Evolutionary conservation across 2,329 filamentous ascomycete genomes (phyloP), one percentile per base, ranked within the genome.

Genomic region (Periconia sp.): DNA sequence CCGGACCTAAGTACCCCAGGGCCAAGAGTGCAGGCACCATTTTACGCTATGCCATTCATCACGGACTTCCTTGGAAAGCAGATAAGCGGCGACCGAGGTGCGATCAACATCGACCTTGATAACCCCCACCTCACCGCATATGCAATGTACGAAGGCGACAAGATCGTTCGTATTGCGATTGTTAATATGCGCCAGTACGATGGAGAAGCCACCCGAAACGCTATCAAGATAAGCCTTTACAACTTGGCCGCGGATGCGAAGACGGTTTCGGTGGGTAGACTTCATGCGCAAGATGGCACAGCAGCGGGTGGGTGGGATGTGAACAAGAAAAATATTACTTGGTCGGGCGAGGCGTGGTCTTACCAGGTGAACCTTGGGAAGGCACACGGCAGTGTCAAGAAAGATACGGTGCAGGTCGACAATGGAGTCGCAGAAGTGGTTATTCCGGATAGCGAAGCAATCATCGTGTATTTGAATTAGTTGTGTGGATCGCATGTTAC

Each of bases 391-490:
- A 17, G 15, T 6, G 15, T 28, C 8, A 16, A 13, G 15, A 18
- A 17, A 16, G 24, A 35, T 7, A 23, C 23, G 13, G 23, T 42
- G 9, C 11, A 11, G 24, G 23, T 41, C 5, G 15, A 5, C 22
- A 17, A 41, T 33, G 30, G 30, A n/a, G 29, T 28, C 6, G 38
- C 26, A 22, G 26, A 42, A 8, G 15, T 42, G 12, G 32, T 21
- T 9, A 13, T 42, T 13, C 31, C 32, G 23, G 39, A 42, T 30
- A 42, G 39, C 19, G 32, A 42, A 32, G 31, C 39, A 4, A 18
- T 42, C n/a, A 36, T 42, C 21, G 31, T 36, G 15, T 42, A 36
- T 36, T 17, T 42, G 16, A 34, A 34, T 28, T 40, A 40, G 36
- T n/a, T n/a, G n/a, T n/a, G n/a, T n/a, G n/a, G n/a, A n/a, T n/a